Evolutionary conservation across 2,329 filamentous ascomycete genomes (phyloP).

Genomic region (Drechslera avenae): DNA sequence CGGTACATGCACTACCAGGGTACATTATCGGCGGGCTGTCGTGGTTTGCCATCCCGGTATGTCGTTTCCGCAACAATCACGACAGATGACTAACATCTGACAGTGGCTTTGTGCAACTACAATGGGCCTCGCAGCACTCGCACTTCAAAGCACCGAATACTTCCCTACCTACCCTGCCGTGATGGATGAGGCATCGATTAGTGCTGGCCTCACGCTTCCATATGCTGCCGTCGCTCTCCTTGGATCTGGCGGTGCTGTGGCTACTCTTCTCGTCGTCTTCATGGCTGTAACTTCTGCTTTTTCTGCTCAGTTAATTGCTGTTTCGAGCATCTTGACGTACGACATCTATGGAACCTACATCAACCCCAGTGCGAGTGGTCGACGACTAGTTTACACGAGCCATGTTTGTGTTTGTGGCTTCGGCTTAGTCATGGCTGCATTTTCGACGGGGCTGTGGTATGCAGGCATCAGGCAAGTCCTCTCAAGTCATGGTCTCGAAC

Average conservation of each 20-base stretch:
- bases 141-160: constrained; percentile 47
- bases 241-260: constrained; percentile 40
- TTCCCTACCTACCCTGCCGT: constrained; percentile 52
- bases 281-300: constrained; percentile 56
- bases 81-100: not conserved
- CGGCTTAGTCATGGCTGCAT: constrained; percentile 76
- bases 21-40: constrained; percentile 50
- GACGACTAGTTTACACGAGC: constrained; percentile 76
- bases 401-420: constrained; percentile 76
- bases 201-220: constrained; percentile 39
- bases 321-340: constrained; percentile 86
- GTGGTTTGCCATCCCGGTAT: constrained; percentile 55
- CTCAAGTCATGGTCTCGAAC: not conserved
- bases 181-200: constrained; percentile 33
- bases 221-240: constrained; percentile 41
- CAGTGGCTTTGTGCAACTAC: constrained; percentile 54
- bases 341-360: constrained; percentile 86
- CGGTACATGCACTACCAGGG: constrained; percentile 82
- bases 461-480: constrained; percentile 33
- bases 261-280: constrained; percentile 51
- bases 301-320: constrained; percentile 60
- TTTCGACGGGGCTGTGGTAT: constrained; percentile 70
- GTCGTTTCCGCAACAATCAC: not conserved
- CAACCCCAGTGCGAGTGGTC: constrained; percentile 75
- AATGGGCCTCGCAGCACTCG: constrained; percentile 53